Evolutionary conservation across 164 flowering plant genomes (phyloP).

Genomic region (Brasenia schreberi): DNA sequence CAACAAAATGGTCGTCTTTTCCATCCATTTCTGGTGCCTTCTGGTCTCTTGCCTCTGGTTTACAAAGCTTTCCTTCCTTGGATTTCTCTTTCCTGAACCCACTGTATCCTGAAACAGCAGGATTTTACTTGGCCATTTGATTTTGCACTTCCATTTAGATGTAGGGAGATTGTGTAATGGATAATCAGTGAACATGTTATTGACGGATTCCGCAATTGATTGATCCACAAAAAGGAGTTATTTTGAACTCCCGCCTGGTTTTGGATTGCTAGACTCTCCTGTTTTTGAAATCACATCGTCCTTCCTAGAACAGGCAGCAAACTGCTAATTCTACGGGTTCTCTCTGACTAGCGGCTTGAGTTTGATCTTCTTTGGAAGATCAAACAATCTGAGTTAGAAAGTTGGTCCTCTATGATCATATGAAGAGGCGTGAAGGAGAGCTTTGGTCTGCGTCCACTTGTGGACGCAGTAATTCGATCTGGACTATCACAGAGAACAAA

Average conservation of each 20-base stretch:
- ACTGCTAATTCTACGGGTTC: background rate
- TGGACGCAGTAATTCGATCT: conserved; percentile 20
- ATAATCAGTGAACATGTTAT: too few relatives aligned
- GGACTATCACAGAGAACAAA: conserved; percentile 74
- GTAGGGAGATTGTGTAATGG: too few relatives aligned
- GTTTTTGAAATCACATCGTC: too few relatives aligned
- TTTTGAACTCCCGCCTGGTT: too few relatives aligned
- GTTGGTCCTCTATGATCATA: conserved; percentile 1
- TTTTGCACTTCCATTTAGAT: too few relatives aligned
- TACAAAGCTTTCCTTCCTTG: background rate
- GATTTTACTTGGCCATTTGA: too few relatives aligned
- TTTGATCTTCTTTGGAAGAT: background rate
- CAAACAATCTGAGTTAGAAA: background rate
- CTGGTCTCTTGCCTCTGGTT: background rate
- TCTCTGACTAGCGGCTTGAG: background rate
- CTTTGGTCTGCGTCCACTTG: conserved; percentile 26
- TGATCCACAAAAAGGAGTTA: too few relatives aligned
- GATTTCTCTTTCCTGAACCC: background rate
- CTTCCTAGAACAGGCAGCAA: too few relatives aligned
- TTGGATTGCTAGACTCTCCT: too few relatives aligned
- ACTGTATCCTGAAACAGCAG: too few relatives aligned
- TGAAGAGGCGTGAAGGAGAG: conserved; percentile 39
- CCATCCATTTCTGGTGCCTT: background rate
- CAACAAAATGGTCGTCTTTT: background rate
- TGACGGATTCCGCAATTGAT: too few relatives aligned